Evolutionary conservation across 495 filamentous ascomycete genomes (phyloP).

Genomic region (Aspergillus egyptiacus): DNA sequence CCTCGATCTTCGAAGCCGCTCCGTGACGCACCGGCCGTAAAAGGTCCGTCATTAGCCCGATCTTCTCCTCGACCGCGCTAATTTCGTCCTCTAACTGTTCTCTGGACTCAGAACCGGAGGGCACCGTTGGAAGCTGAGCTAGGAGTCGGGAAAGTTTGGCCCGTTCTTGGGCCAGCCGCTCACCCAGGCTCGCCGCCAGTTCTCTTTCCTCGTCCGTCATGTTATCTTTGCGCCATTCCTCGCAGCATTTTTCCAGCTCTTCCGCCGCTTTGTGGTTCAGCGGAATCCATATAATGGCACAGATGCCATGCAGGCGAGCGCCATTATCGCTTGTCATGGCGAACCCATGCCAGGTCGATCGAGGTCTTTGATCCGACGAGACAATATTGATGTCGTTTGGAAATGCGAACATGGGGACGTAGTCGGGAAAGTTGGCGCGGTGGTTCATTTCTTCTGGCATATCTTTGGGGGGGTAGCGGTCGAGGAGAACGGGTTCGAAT

Average conservation of each 20-base stretch:
- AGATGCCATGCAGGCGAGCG: constrained; percentile 85
- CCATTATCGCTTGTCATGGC: constrained; percentile 94
- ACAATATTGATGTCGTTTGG: constrained; percentile 97
- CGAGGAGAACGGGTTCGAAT: constrained; percentile 90
- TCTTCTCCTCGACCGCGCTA: constrained; percentile 94
- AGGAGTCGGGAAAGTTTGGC: constrained; percentile 85
- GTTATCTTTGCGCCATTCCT: constrained; percentile 88
- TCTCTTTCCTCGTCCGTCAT: constrained; percentile 97
- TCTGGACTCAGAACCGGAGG: constrained; percentile 72
- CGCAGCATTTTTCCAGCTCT: constrained; percentile 83
- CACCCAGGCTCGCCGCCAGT: constrained; percentile 85
- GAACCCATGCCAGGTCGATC: constrained; percentile 97
- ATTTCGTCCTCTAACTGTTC: constrained; percentile 90
- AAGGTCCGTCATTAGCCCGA: constrained; percentile 91
- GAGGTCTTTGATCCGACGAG: constrained; percentile 85
- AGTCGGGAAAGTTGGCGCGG: constrained; percentile 88
- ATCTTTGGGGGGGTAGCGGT: constrained; percentile 81
- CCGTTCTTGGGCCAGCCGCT: constrained; percentile 80
- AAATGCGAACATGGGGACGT: constrained; percentile 98
- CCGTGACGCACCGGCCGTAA: constrained; percentile 87
- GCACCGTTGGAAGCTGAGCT: constrained; percentile 69
- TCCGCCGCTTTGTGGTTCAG: constrained; percentile 75
- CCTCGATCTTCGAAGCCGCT: constrained; percentile 94
- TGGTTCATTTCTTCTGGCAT: constrained; percentile 75
- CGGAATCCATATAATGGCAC: constrained; percentile 88